Evolutionary conservation across 306 rosid species (phyloP), one percentile per base, ranked within the genome.

Genomic region (Fragaria vesca): DNA sequence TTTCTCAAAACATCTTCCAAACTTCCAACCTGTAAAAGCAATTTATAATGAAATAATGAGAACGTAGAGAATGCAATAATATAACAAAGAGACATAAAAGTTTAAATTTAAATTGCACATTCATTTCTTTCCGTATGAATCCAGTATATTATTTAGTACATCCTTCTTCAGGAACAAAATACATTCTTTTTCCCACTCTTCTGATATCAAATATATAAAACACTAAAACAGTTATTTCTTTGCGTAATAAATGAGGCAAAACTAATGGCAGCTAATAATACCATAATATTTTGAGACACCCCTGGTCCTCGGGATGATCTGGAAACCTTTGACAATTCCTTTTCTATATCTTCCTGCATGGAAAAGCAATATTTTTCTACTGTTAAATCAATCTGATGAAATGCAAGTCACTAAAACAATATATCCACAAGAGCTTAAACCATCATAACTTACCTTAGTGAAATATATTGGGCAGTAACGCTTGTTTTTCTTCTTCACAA

Each of bases 381-480:
- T 16, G 43, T 40, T 43, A 71, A 73, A 72, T 76, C 58, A 46
- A 36, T 54, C 74, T 46, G 65, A 66, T 52, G 47, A 18, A 18
- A 68, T 57, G 18, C 72, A 48, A 57, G 17, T 38, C 7, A 6
- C 12, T 61, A 58, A 34, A 13, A 8, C 7, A 78, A 73, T 12
- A 66, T 69, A 72, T 76, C 48, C 16, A 43, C 4, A 16, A 40
- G 48, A 70, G 73, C 82, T 63, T 76, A 47, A 80, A 38, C 69
- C 62, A 52, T 69, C 26, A 36, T 74, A 87, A 86, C 93, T 65
- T 81, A 92, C 97, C 98, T 88, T 95, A 20, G 92, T 82, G 86
- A 95, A 95, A 79, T 92, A 95, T 50, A 92, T 83, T 68, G 98
- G 98, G 82, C 97, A 95, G 80, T 91, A 95, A 76, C 98, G 97